Conservation (phyloP, 805 yeast genomes). For the Sugiyamaella boreocaroliniensis region DNA sequence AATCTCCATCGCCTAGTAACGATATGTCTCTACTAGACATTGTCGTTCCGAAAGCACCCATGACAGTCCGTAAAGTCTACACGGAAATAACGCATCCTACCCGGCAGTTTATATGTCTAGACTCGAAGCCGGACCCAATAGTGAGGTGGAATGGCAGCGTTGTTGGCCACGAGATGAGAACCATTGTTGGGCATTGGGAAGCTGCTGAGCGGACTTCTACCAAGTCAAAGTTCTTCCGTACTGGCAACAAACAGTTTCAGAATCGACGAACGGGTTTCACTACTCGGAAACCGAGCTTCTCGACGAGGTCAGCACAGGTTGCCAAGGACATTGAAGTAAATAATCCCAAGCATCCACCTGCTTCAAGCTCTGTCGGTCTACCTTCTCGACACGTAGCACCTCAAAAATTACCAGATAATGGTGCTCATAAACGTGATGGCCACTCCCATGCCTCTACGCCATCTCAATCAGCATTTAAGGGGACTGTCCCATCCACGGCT, state of each 20-base stretch:
- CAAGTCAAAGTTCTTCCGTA: background rate
- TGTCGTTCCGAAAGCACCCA: background rate
- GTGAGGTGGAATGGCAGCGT: conserved; percentile 13
- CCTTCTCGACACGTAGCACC: no score
- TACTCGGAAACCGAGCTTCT: background rate
- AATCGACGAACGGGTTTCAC: background rate
- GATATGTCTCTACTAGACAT: background rate
- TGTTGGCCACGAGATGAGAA: conserved; percentile 8
- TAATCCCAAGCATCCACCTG: no score
- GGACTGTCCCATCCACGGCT: no score
- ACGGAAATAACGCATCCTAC: conserved; percentile 21
- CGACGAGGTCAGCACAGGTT: background rate
- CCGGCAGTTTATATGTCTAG: conserved; percentile 21
- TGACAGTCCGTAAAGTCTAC: conserved; percentile 13
- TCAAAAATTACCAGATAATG: no score
- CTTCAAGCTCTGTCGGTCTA: no score
- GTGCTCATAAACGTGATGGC: no score
- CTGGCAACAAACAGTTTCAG: background rate
- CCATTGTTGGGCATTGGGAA: conserved; percentile 14
- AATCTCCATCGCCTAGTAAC: no score
- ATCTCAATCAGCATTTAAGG: no score
- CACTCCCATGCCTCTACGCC: no score
- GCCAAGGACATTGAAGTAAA: background rate
- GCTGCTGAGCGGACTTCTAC: conserved; percentile 7
- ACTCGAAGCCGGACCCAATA: conserved; percentile 15